Evolutionary conservation across 495 filamentous ascomycete genomes (phyloP).

Genomic region (Ascobolus immersus): DNA sequence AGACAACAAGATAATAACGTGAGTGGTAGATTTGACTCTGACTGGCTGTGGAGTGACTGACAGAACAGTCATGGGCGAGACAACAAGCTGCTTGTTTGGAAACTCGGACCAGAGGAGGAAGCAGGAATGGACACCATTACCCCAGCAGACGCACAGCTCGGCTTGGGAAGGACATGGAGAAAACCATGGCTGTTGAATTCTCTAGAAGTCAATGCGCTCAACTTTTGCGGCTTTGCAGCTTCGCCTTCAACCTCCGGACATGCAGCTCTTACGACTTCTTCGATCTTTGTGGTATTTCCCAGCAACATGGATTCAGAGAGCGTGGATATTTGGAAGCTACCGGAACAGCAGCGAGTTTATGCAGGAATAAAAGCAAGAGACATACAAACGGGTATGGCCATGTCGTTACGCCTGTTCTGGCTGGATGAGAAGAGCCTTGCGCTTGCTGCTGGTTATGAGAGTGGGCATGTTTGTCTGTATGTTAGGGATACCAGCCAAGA

Average conservation of each 20-base stretch:
- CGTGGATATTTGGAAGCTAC: constrained; percentile 71
- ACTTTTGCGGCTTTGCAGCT: constrained; percentile 76
- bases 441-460: constrained; percentile 63
- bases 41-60: neutral
- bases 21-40: too few species aligned
- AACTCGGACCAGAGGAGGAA: constrained; percentile 38
- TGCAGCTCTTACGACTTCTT: constrained; percentile 1
- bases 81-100: constrained; percentile 67
- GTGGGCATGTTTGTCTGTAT: constrained; percentile 43
- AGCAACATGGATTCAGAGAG: too few species aligned
- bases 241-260: constrained; percentile 17
- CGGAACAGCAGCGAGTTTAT: constrained; percentile 38
- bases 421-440: constrained; percentile 14
- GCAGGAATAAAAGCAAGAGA: too few species aligned
- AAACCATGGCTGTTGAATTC: constrained; percentile 71
- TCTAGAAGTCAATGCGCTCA: constrained; percentile 70
- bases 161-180: constrained; percentile 12
- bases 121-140: constrained; percentile 37
- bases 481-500: constrained; percentile 16
- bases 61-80: constrained; percentile 59
- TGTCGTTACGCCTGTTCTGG: constrained; percentile 43
- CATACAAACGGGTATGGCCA: constrained; percentile 60
- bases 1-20: constrained; percentile 44
- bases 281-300: too few species aligned
- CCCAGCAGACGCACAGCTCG: constrained; percentile 32